Base-by-base conservation (phyloP, 2,329 filamentous ascomycete genomes). In the Pseudogymnoascus sp. region DNA sequence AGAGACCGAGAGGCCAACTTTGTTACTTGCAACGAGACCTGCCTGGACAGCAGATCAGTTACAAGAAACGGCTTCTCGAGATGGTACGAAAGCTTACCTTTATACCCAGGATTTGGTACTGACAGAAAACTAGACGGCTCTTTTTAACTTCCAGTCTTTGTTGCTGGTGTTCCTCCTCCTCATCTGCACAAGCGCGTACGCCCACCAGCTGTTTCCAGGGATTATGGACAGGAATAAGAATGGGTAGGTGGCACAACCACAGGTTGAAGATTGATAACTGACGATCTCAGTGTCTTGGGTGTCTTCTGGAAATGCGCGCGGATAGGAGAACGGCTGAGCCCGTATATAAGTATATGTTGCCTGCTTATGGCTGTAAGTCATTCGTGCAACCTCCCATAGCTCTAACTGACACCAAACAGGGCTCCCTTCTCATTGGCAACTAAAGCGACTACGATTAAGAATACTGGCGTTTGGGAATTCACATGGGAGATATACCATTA, bases 121-220 rank as follows among this genome's bases (percentile, higher is more conserved):
- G 62, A 63, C 37, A 31, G 16, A 16, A 23, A 23, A 28, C 4
- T 72, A 97, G 94, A 90, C 94, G 65, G 94, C 94, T 63, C 88
- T 99, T 72, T 97, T 99, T 87, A 97, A 97, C 79, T 97, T 99
- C 81, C 92, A 97, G 77, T 96, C 92, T 64, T 89, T 97, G 70
- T 85, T 99, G 70, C 85, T 97, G 71, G 93, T 97, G 69, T 86
- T 99, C 71, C 86, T 99, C 61, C 88, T 99, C 69, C 86, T 95
- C 70, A 95, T 97, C 73, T 99, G 94, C 83, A 97, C 94, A 63
- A 92, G 90, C 76, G 87, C 94, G 66, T 97, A 99, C 78, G 84
- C 92, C 63, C 94, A 97, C 80, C 89, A 90, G 71, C 86, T 96
- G 67, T 90, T 94, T 72, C 93, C 94, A 0, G 84, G 88, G 4